Evolutionary conservation across 140 eudicot species (phyloP).

Genomic region (Stevia rebaudiana): DNA sequence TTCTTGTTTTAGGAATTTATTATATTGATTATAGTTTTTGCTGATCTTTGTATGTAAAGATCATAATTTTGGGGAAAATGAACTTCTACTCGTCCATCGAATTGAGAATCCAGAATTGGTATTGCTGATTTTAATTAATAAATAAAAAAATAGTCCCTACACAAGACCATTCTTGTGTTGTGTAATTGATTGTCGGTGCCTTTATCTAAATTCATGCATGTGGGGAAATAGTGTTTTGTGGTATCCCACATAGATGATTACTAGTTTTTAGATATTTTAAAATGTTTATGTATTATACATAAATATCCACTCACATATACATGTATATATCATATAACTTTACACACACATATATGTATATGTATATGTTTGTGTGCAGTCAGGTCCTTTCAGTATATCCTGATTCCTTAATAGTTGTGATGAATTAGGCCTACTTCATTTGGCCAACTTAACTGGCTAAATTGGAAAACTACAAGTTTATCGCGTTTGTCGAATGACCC

Average conservation of each 20-base stretch:
- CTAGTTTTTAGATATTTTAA: background rate
- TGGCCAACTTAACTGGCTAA: background rate
- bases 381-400: background rate
- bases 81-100: background rate
- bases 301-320: background rate
- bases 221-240: slow-evolving; percentile 7
- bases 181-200: slow-evolving; percentile 19
- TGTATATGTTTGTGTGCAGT: background rate
- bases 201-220: slow-evolving; percentile 10
- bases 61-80: background rate
- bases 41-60: background rate
- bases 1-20: background rate
- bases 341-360: background rate
- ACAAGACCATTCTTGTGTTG: background rate
- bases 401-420: slow-evolving; percentile 7
- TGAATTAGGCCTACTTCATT: slow-evolving; percentile 1
- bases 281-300: background rate
- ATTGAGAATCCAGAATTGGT: slow-evolving; percentile 13
- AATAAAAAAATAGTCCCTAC: slow-evolving; percentile 1
- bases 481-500: background rate
- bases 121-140: background rate
- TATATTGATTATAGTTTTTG: background rate
- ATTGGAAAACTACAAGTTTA: slow-evolving; percentile 9
- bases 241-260: slow-evolving; percentile 8
- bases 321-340: background rate